Conservation (phyloP, 2,329 filamentous ascomycete species). For the Nothophoma quercina region DNA sequence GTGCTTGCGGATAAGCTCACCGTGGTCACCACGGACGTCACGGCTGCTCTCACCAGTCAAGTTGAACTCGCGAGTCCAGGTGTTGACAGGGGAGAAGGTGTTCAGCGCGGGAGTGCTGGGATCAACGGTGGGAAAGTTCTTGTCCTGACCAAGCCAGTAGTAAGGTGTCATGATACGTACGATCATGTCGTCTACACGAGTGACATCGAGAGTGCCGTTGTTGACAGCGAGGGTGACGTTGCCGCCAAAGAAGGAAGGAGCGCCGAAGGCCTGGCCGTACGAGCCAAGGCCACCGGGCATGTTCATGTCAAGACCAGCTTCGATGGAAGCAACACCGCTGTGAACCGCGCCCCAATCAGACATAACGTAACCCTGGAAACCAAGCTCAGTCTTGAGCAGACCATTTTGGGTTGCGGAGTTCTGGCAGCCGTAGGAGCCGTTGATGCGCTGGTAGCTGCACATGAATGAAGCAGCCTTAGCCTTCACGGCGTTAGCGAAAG, state of each 20-base stretch:
- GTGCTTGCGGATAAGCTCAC: constrained; percentile 50
- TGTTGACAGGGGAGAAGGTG: constrained; percentile 52
- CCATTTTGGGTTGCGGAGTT: constrained; percentile 57
- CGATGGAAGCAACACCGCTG: constrained; percentile 53
- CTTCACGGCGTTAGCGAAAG: constrained; percentile 67
- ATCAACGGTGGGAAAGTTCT: constrained; percentile 51
- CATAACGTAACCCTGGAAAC: constrained; percentile 57
- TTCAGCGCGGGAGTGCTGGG: constrained; percentile 39
- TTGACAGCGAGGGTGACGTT: constrained; percentile 50
- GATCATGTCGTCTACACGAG: constrained; percentile 57
- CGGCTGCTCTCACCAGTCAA: constrained; percentile 45
- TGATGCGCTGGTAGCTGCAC: constrained; percentile 59
- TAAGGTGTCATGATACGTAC: constrained; percentile 56
- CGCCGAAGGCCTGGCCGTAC: constrained; percentile 41
- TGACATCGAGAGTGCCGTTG: constrained; percentile 52
- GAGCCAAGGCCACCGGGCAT: constrained; percentile 46
- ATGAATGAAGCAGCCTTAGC: constrained; percentile 68
- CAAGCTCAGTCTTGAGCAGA: constrained; percentile 60
- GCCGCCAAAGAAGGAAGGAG: constrained; percentile 54
- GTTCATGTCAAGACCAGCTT: constrained; percentile 60
- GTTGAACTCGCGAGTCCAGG: constrained; percentile 43
- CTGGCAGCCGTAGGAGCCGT: constrained; percentile 48
- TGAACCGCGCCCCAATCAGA: constrained; percentile 57
- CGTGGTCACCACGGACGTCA: constrained; percentile 53
- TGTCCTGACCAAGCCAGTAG: constrained; percentile 54